Percentiles rank a stretch among this genome's conserved stretches.
Conservation (phyloP, 139 green algal species). For the Coccomyxa sp. region DNA sequence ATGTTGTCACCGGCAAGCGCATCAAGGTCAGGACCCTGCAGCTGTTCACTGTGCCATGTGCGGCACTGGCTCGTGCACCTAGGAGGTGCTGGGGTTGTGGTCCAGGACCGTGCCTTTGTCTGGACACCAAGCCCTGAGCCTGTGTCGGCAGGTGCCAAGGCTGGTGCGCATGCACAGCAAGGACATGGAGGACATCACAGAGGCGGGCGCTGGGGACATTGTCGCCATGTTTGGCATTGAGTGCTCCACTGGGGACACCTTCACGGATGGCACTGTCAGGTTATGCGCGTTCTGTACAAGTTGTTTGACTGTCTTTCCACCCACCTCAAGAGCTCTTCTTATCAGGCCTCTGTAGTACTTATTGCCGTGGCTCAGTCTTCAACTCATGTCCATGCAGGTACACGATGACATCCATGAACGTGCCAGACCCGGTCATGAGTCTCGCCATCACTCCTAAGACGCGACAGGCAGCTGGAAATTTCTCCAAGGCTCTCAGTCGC, state of each 20-base stretch:
- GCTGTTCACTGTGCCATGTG: background rate
- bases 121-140: too few species aligned
- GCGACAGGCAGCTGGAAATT: constrained; percentile 58
- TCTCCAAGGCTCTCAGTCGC: constrained; percentile 67
- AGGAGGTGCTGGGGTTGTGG: background rate
- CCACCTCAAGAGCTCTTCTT: background rate
- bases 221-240: constrained; percentile 98
- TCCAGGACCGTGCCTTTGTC: background rate
- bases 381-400: constrained; percentile 18
- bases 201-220: constrained; percentile 87
- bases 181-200: constrained; percentile 86
- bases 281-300: background rate
- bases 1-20: constrained; percentile 67
- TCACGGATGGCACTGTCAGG: constrained; percentile 77
- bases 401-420: constrained; percentile 88
- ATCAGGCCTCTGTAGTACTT: background rate
- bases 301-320: background rate
- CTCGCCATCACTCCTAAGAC: constrained; percentile 85
- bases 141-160: constrained; percentile 71
- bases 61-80: background rate
- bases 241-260: constrained; percentile 94
- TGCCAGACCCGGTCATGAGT: constrained; percentile 97
- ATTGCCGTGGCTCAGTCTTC: background rate
- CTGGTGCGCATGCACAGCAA: constrained; percentile 89
- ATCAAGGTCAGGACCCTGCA: constrained; percentile 38